These are phyloP conservation scores for Sideroxylon spinosum DNA, from an alignment of 179 eudicot genomes.

Conservation along the genomic window DNA sequence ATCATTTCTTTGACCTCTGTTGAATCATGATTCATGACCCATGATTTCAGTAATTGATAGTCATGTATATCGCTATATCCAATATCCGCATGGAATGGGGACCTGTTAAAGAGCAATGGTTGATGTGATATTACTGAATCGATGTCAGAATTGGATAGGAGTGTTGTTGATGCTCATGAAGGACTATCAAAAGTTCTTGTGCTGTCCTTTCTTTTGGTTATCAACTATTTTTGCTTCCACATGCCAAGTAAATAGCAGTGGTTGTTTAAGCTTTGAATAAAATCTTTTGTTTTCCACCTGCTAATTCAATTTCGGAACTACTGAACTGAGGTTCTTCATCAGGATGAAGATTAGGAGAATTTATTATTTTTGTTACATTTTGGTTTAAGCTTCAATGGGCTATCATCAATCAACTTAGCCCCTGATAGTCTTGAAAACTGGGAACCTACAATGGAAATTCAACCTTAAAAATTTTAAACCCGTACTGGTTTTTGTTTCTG, in stretches of 20 bases:
- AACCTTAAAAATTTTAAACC: too few relatives aligned
- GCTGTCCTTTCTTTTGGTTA: too few relatives aligned
- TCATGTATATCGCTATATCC: not conserved
- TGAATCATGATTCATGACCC: not conserved
- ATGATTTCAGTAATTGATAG: not conserved
- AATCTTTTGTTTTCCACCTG: too few relatives aligned
- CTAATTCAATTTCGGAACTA: not conserved
- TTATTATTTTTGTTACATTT: not conserved
- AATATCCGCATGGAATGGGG: not conserved
- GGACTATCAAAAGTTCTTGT: too few relatives aligned
- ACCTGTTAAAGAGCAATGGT: not conserved
- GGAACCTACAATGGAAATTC: too few relatives aligned
- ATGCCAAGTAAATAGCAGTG: not conserved
- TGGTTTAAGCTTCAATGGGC: not conserved
- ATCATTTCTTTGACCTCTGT: not conserved
- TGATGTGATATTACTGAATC: not conserved
- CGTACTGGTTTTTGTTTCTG: too few relatives aligned
- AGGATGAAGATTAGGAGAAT: not conserved
- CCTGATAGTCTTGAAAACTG: not conserved
- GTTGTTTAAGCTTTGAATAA: not conserved
- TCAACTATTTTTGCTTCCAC: too few relatives aligned
- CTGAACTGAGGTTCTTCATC: not conserved
- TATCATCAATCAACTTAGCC: not conserved
- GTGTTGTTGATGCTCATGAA: not conserved
- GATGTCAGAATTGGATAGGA: not conserved